Evolutionary conservation across 345 rosid genomes (phyloP).

Genomic region (Euphorbia peplus): DNA sequence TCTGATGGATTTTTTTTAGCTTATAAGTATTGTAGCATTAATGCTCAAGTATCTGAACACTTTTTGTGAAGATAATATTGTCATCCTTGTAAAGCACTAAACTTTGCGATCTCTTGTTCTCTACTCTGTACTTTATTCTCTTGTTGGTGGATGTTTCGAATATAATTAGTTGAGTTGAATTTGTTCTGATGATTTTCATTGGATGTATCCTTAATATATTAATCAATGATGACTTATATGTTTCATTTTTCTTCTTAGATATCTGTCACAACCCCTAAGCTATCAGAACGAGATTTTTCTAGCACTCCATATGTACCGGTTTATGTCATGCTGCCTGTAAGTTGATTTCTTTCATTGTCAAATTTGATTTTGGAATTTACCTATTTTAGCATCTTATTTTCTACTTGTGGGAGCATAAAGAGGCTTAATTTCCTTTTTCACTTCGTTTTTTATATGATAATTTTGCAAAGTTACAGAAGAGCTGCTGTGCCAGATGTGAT

Average conservation of each 20-base stretch:
- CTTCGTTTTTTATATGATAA: slow-evolving; percentile 3
- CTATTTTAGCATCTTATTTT: slow-evolving; percentile 9
- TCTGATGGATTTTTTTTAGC: slow-evolving; percentile 1
- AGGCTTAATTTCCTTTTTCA: neutral
- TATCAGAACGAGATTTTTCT: slow-evolving; percentile 76
- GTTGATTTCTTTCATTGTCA: slow-evolving; percentile 24
- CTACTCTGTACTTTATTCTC: neutral
- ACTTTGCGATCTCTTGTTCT: neutral
- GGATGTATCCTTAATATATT: neutral
- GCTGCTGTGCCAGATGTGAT: neutral
- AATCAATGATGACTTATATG: neutral
- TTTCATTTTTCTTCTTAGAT: slow-evolving; percentile 36
- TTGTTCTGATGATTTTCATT: neutral
- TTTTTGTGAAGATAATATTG: slow-evolving; percentile 10
- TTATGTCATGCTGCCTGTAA: slow-evolving; percentile 96
- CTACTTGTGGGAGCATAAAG: neutral
- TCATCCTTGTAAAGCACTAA: slow-evolving; percentile 4
- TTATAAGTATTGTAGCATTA: neutral
- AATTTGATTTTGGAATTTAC: neutral
- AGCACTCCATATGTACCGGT: slow-evolving; percentile 80
- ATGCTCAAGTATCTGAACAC: slow-evolving; percentile 9
- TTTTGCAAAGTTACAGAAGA: slow-evolving; percentile 11
- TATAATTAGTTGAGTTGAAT: neutral
- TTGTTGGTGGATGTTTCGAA: neutral
- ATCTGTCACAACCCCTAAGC: slow-evolving; percentile 46